Conservation (phyloP, 257 asterid species). For the Nicotiana otophora region DNA sequence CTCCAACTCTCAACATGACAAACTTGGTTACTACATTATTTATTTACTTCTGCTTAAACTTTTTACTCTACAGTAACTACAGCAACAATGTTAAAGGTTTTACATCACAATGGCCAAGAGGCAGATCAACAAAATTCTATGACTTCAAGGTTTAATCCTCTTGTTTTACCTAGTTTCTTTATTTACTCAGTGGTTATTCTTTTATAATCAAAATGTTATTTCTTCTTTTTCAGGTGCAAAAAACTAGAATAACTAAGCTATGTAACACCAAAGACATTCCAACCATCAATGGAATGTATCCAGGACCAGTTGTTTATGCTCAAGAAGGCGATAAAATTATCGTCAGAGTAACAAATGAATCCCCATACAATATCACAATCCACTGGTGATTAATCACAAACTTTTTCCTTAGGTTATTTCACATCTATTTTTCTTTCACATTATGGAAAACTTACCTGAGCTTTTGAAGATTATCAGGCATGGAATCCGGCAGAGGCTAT, state of each 20-base stretch:
- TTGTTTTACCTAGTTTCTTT: background rate
- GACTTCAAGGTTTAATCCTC: conserved; percentile 41
- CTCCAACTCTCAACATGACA: conserved; percentile 28
- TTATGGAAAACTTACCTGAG: background rate
- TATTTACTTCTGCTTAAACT: conserved; percentile 20
- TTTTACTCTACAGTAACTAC: conserved; percentile 18
- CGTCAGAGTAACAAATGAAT: conserved; percentile 32
- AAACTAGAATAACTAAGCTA: conserved; percentile 40
- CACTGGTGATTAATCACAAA: conserved; percentile 38
- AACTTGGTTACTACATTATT: conserved; percentile 1
- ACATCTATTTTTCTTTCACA: background rate
- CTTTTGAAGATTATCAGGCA: conserved; percentile 36
- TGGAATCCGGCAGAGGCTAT: conserved; percentile 51
- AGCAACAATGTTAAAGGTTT: conserved; percentile 22
- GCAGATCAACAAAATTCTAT: conserved; percentile 42
- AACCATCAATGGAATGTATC: conserved; percentile 47
- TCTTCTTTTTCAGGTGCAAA: conserved; percentile 31
- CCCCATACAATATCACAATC: conserved; percentile 54
- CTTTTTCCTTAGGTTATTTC: no score
- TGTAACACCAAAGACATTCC: conserved; percentile 37
- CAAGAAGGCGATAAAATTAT: conserved; percentile 56
- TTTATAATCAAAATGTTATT: background rate
- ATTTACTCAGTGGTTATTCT: background rate
- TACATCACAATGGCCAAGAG: conserved; percentile 30
- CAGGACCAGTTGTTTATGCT: conserved; percentile 59